phyloP scores from a whole-genome alignment of 331 rosid species.

The Quercus phellos region DNA sequence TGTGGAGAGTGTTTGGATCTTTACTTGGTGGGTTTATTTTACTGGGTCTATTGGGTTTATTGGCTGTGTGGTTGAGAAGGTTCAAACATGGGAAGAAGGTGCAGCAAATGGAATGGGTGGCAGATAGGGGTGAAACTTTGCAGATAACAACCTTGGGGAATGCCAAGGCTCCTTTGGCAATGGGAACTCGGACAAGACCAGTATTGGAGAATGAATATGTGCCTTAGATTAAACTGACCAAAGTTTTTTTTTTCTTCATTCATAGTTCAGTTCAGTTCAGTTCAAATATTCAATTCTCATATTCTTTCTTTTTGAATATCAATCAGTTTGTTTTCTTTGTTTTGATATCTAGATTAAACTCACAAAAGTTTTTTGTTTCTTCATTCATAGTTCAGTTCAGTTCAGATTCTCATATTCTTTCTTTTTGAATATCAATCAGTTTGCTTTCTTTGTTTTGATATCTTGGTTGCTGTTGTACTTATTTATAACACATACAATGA shows the following conservation, averaged over 20 bases:
- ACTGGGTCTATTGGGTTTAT: conserved; percentile 12
- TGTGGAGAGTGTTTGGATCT: conserved; percentile 23
- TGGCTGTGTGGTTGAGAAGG: conserved; percentile 14
- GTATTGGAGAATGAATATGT: conserved; percentile 36
- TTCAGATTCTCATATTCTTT: conserved; percentile 20
- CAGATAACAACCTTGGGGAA: conserved; percentile 23
- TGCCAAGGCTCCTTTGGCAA: conserved; percentile 42
- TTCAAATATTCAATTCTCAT: conserved; percentile 14
- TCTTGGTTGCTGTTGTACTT: too few species aligned
- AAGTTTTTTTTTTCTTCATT: conserved; percentile 15
- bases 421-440: background rate
- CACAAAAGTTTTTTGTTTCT: conserved; percentile 6
- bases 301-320: background rate
- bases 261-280: background rate
- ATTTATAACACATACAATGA: too few species aligned
- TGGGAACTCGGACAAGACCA: conserved; percentile 44
- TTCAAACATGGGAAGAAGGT: background rate
- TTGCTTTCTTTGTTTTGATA: too few species aligned
- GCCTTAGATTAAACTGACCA: conserved; percentile 33
- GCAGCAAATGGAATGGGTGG: conserved; percentile 28
- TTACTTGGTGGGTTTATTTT: conserved; percentile 27
- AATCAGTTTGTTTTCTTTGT: too few species aligned
- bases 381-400: conserved; percentile 8
- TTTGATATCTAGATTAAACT: conserved; percentile 19
- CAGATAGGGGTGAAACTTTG: conserved; percentile 18